Conservation (phyloP, 1,284 basidiomycete genomes). For the Puccinia triticina region DNA sequence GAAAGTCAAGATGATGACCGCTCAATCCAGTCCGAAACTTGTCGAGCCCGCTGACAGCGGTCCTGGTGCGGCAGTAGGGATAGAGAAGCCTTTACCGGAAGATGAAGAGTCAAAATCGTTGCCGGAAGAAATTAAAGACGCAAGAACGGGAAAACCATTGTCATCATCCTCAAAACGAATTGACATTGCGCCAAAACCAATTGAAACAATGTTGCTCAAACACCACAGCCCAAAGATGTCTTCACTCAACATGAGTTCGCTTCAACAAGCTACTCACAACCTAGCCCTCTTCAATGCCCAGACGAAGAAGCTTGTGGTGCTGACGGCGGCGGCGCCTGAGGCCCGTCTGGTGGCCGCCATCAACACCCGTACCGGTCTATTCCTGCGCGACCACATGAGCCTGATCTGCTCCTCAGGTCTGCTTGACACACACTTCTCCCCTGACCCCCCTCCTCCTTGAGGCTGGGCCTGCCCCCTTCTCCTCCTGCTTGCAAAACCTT, state of each 20-base stretch:
- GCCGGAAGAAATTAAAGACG: not conserved
- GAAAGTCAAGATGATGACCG: not conserved
- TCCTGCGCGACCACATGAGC: no score
- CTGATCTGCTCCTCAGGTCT: no score
- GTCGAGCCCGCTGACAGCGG: not conserved
- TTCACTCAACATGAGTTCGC: slow-evolving; percentile 20
- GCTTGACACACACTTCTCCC: no score
- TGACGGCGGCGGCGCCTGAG: no score
- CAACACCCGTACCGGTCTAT: no score
- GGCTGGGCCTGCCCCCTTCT: no score
- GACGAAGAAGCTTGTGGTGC: no score
- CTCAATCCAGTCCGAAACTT: not conserved
- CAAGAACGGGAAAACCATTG: not conserved
- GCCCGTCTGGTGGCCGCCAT: no score
- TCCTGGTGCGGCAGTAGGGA: not conserved
- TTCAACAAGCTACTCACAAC: no score
- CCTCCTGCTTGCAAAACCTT: no score
- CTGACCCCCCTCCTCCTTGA: no score
- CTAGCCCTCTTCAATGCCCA: no score
- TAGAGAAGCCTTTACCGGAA: not conserved
- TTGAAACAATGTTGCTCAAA: slow-evolving; percentile 12
- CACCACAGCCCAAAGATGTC: slow-evolving; percentile 11
- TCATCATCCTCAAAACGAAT: not conserved
- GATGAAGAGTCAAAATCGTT: not conserved
- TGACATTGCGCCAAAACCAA: not conserved